phyloP scores from a whole-genome alignment of 1,139 yeast species.

The Saccharomyces pastorianus region DNA sequence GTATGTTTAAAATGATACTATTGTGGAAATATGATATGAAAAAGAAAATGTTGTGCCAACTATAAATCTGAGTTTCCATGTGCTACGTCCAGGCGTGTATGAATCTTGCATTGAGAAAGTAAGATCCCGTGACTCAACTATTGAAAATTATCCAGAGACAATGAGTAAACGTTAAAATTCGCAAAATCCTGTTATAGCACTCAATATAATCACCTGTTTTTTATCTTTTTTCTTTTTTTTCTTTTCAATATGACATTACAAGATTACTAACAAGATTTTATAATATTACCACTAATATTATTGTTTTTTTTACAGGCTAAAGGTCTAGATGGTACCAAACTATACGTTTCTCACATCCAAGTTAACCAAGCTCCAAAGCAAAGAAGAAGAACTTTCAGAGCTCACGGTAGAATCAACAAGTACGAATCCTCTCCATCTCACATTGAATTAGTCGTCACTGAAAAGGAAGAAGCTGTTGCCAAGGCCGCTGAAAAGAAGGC shows the following conservation, averaged over 20 bases:
- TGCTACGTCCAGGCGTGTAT: background rate
- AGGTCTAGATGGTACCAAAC: too few relatives aligned
- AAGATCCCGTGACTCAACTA: background rate
- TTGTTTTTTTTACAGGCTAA: background rate
- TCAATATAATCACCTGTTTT: conserved; percentile 1
- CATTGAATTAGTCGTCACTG: too few relatives aligned
- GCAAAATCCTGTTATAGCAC: background rate
- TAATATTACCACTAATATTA: background rate
- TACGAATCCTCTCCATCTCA: too few relatives aligned
- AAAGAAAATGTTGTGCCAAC: background rate
- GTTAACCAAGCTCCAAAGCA: too few relatives aligned
- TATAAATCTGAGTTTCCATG: background rate
- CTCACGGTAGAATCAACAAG: too few relatives aligned
- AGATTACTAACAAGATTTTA: background rate
- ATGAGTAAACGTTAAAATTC: background rate
- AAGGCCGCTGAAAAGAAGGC: too few relatives aligned
- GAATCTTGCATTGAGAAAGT: background rate
- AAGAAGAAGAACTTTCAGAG: too few relatives aligned
- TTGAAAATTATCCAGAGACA: background rate
- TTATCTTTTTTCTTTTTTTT: background rate
- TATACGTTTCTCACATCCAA: too few relatives aligned
- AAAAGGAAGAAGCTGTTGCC: too few relatives aligned
- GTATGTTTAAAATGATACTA: background rate
- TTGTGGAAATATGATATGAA: background rate
- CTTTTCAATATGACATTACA: background rate